Percentiles rank a stretch among this genome's conserved stretches.
These are phyloP conservation scores for Amoeboaphelidium protococcarum DNA, from an alignment of 371 early-diverging fungal genomes.

Conservation along the genomic window DNA sequence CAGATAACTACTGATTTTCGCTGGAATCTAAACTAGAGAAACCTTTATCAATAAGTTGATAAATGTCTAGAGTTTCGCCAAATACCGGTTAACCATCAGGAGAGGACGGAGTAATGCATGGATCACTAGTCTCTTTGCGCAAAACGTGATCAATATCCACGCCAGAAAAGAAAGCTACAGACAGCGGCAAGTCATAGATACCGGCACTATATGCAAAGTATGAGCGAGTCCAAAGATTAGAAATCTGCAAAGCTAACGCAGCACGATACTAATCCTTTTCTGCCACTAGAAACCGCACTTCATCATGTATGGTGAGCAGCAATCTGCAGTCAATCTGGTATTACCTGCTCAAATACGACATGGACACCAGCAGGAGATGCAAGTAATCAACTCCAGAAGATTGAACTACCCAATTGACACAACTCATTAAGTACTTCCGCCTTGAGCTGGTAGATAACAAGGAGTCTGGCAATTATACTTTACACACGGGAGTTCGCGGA, in stretches of 20 bases:
- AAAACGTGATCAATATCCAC: slow-evolving; percentile 80
- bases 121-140: slow-evolving; percentile 64
- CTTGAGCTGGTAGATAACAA: slow-evolving; percentile 36
- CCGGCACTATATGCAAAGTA: slow-evolving; percentile 61
- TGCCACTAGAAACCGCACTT: slow-evolving; percentile 60
- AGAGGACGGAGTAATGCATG: slow-evolving; percentile 49
- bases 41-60: not conserved
- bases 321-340: slow-evolving; percentile 57
- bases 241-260: slow-evolving; percentile 63
- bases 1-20: not conserved
- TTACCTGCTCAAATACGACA: slow-evolving; percentile 50
- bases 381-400: slow-evolving; percentile 96
- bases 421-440: slow-evolving; percentile 42
- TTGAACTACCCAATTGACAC: slow-evolving; percentile 93
- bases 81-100: not conserved
- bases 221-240: slow-evolving; percentile 78
- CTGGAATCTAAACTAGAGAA: not conserved
- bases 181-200: slow-evolving; percentile 64
- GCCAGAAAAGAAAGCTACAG: slow-evolving; percentile 79
- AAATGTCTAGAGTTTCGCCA: not conserved
- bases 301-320: slow-evolving; percentile 86
- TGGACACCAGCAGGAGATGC: slow-evolving; percentile 69
- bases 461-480: slow-evolving; percentile 63
- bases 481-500: slow-evolving; percentile 64
- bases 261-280: slow-evolving; percentile 47